Evolutionary conservation across 306 rosid genomes (phyloP), one percentile per base, ranked within the genome.

Genomic region (Ochetophila trinervis): DNA sequence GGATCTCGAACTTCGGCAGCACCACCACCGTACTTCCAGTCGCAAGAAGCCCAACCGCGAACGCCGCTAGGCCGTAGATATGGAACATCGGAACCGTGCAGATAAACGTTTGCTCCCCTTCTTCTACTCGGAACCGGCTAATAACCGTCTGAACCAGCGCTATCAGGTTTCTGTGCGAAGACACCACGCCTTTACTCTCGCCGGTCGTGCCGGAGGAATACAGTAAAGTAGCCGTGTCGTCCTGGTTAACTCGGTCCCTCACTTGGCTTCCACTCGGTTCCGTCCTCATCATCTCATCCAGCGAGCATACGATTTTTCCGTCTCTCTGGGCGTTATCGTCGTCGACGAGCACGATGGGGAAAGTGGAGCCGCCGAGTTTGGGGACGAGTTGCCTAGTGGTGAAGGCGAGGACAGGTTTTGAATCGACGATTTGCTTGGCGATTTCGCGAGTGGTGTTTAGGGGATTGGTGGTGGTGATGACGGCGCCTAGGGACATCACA

Each of bases 11-110:
- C 51, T 84, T 89, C 1, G 98, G 83, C 1, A 93, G 80, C 0
- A 93, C 84, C 6, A 89, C 91, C 4, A 86, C 71, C 2, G 96
- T 87, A 0, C 97, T 74, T 9, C 98, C 95, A 0, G 88, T 69
- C 1, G 91, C 80, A 0, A 84, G 88, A 2, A 93, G 72, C 0
- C 91, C 91, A 15, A 84, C 70, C 3, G 94, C 95, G 57, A 92
- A 92, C 21, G 71, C 86, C 0, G 54, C 94, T 1, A 89, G 67
- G 37, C 98, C 98, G 81, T 87, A 93, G 69, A 93, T 86, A 24
- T 93, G 98, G 69, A 87, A 89, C 98, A 93, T 93, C 0, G 97
- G 97, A 12, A 89, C 95, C 0, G 97, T 89, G 73, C 97, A 93
- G 64, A 93, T 72, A 69, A 82, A 87, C 47, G 85, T 86, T 40